Conservation (phyloP, 345 rosid genomes). For the Theobroma cacao region DNA sequence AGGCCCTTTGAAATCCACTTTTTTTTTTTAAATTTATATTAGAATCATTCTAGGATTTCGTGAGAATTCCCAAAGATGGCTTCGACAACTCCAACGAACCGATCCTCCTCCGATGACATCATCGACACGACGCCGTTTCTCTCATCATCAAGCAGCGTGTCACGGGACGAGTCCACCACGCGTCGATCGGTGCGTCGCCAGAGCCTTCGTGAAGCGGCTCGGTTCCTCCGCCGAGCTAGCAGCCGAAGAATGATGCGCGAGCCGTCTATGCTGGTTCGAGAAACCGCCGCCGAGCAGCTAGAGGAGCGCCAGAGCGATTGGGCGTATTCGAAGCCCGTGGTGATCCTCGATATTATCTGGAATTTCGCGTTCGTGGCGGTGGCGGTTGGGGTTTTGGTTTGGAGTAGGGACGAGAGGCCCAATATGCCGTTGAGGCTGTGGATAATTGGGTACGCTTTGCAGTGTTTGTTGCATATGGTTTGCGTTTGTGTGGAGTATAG, state of each 20-base stretch:
- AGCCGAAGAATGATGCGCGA: constrained; percentile 87
- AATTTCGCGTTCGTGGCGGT: constrained; percentile 82
- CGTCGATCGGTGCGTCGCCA: constrained; percentile 58
- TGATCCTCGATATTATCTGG: constrained; percentile 79
- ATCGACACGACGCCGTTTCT: constrained; percentile 69
- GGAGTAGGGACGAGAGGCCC: constrained; percentile 65
- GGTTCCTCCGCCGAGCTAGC: constrained; percentile 87
- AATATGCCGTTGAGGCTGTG: constrained; percentile 80
- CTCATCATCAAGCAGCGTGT: constrained; percentile 25
- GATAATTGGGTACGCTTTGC: constrained; percentile 77
- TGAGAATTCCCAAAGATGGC: constrained; percentile 3
- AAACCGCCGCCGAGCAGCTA: constrained; percentile 93
- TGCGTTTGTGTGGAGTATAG: constrained; percentile 80
- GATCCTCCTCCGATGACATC: constrained; percentile 56
- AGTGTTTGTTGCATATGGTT: constrained; percentile 81
- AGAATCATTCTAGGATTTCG: background rate
- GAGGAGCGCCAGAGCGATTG: constrained; percentile 99
- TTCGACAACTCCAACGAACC: constrained; percentile 20
- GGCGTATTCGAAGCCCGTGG: constrained; percentile 96
- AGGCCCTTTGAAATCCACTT: background rate
- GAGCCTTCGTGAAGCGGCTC: constrained; percentile 74
- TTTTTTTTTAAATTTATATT: background rate
- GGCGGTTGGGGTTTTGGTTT: constrained; percentile 52
- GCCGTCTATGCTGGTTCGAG: constrained; percentile 91
- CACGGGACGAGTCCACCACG: constrained; percentile 16